phyloP scores from a whole-genome alignment of 2,329 filamentous ascomycete genomes.

The Aspergillus proliferans region DNA sequence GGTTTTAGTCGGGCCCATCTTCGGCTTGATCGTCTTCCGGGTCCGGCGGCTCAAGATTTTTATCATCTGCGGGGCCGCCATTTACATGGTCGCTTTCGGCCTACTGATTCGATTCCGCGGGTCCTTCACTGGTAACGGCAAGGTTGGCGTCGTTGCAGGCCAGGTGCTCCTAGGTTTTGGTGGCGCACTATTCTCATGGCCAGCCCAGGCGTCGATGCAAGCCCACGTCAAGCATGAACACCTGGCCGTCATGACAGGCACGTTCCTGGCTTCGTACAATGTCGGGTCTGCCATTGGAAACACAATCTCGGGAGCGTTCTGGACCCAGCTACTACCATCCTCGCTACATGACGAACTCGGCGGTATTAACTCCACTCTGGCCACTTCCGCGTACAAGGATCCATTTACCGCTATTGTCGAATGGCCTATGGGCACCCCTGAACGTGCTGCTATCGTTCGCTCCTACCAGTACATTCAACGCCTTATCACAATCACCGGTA shows the following conservation, averaged over 20 bases:
- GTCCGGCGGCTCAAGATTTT: background rate
- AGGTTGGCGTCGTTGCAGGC: background rate
- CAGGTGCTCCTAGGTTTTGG: background rate
- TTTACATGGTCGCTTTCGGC: background rate
- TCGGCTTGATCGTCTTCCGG: background rate
- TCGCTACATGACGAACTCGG: constrained; percentile 14
- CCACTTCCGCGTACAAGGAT: constrained; percentile 28
- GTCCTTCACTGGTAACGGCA: background rate
- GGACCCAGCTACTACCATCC: constrained; percentile 37
- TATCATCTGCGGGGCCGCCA: background rate
- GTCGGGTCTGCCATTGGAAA: constrained; percentile 40
- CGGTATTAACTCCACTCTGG: constrained; percentile 33
- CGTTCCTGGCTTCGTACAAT: constrained; percentile 35
- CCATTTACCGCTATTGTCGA: constrained; percentile 24
- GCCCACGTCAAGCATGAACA: background rate
- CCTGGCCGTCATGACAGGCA: background rate
- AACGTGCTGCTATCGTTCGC: constrained; percentile 21
- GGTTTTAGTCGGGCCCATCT: background rate
- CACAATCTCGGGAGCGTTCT: constrained; percentile 38
- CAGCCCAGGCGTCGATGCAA: background rate
- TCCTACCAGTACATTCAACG: constrained; percentile 46
- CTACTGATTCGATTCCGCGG: background rate
- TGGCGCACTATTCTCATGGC: background rate
- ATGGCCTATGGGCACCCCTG: constrained; percentile 37
- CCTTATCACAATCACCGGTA: constrained; percentile 44